Evolutionary conservation across 768 basidiomycete species (phyloP), one percentile per base, ranked within the genome.

Genomic region (Auricularia auricula-judae): DNA sequence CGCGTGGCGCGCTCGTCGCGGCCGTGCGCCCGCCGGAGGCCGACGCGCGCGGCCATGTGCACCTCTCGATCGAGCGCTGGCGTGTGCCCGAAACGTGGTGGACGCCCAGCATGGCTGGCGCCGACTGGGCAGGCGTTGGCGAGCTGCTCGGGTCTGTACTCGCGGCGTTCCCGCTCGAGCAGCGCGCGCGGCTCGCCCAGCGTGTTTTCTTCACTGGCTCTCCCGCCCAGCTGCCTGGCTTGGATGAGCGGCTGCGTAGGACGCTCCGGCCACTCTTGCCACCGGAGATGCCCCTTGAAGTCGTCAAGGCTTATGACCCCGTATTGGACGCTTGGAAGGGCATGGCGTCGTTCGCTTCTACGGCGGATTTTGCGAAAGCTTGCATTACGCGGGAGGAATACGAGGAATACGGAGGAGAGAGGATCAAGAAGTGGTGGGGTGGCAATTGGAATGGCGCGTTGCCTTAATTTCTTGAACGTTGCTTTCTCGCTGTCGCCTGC

Each of bases 51-150:
- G 78, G 88, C 58, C 86, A 93, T 64, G 84, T 98, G 63, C 93
- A 97, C 71, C 79, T 98, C 54, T 96, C 88, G 70, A 84, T 89
- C 11, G 96, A 98, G 77, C 80, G 93, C 47, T 92, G 90, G 81
- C 81, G 95, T 43, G 93, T 90, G 7, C 91, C 89, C 67, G 97
- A 98, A 76, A 84, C 92, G 1, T 93, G 88, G 80, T 97, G 96
- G 76, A 87, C 90, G 34, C 96, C 96, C 0, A 79, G 78, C n/a
- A 94, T 97, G 84, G 95, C 92, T 2, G 96, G 97, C 1, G 34
- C 34, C 1, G 97, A 98, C 73, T 91, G 88, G 12, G 96, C 97
- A 0, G 97, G 97, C 0, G 75, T 99, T 8, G 89, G 88, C n/a
- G 97, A 99, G 74, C 85, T 98, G 2, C 76, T 94, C 18, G 93